Evolutionary conservation across 305 asterid genomes (phyloP), one percentile per base, ranked within the genome.

Genomic region (Fraxinus paxiana): DNA sequence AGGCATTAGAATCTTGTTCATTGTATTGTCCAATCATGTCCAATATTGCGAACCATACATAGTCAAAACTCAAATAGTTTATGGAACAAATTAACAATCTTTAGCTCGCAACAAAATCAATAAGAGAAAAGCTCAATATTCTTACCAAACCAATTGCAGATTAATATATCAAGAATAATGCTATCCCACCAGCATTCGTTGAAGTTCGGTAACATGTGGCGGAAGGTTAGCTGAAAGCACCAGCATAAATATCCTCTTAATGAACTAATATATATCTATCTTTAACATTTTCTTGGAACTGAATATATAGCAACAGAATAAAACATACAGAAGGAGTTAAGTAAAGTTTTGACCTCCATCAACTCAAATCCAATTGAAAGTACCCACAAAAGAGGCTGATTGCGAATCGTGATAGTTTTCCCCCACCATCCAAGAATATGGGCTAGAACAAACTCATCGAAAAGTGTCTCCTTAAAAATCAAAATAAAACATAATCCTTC

Each of bases 181-280:
- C 99, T 96, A 89, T 96, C 98, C 99, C 99, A 96, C 99, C 99
- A 94, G 88, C 99, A 96, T 73, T 96, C 99, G 0, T 94, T 92
- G 86, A 94, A 96, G 88, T 96, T 96, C n/a, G 98, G 97, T 84
- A 96, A 84, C 98, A 94, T 96, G 91, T 96, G 99, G 77, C 98
- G 95, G 81, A 94, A 96, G 74, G 99, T 96, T 78, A 96, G 95
- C 98, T 96, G 97, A 77, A 82, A 85, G 80, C 46, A 67, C 31
- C 80, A 83, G 84, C 31, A 59, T 28, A 30, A 71, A 71, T 83
- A 74, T 77, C 77, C 76, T 20, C 20, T 67, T 34, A 77, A 46
- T n/a, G 73, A 67, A 65, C 51, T 67, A 13, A 2, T 17, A 75
- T 20, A 37, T 28, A 77, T 48, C 75, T 6, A 24, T 18, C 46